A percentile compares a stretch with the other conserved stretches of the same genome.
Evolutionary conservation across 139 green algal species (phyloP).

Genomic region (Diplosphaera chodatii): DNA sequence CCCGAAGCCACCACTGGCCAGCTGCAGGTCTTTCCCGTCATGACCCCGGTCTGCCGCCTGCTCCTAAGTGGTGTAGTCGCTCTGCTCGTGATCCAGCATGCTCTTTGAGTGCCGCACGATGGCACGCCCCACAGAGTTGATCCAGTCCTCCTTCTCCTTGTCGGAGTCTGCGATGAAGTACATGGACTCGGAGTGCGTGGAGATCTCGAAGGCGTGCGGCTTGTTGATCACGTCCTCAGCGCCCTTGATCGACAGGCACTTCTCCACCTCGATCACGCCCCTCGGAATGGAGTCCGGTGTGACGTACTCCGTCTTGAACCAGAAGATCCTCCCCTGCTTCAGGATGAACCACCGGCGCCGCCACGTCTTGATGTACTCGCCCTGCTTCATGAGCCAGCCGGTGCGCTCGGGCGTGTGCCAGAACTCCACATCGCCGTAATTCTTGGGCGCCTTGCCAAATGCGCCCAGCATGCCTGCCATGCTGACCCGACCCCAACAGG

Average conservation of each 20-base stretch:
- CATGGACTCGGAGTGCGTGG: conserved; percentile 71
- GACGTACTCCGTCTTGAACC: no score
- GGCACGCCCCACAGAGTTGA: conserved; percentile 91
- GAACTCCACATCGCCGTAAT: conserved; percentile 67
- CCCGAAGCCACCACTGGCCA: no score
- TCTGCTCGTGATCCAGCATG: conserved; percentile 56
- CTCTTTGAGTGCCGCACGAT: conserved; percentile 89
- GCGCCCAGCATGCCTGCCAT: conserved; percentile 36
- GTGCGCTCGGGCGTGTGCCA: conserved; percentile 79
- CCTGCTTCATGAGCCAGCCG: conserved; percentile 92
- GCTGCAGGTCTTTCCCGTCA: no score
- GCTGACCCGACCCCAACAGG: no score
- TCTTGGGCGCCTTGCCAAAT: conserved; percentile 31
- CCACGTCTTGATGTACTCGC: conserved; percentile 93
- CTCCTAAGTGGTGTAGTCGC: conserved; percentile 72
- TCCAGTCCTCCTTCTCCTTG: conserved; percentile 95
- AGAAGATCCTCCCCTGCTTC: conserved; percentile 24
- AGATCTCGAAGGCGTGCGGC: conserved; percentile 94
- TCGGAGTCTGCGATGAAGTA: conserved; percentile 91
- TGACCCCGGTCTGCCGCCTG: no score
- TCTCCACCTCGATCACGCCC: conserved; percentile 88
- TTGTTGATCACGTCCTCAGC: conserved; percentile 95
- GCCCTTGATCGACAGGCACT: conserved; percentile 95
- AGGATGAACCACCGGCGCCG: conserved; percentile 93
- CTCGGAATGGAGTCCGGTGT: conserved; percentile 62